Base-by-base conservation (phyloP, 495 filamentous ascomycete species). In the Trichocladium antarcticum region DNA sequence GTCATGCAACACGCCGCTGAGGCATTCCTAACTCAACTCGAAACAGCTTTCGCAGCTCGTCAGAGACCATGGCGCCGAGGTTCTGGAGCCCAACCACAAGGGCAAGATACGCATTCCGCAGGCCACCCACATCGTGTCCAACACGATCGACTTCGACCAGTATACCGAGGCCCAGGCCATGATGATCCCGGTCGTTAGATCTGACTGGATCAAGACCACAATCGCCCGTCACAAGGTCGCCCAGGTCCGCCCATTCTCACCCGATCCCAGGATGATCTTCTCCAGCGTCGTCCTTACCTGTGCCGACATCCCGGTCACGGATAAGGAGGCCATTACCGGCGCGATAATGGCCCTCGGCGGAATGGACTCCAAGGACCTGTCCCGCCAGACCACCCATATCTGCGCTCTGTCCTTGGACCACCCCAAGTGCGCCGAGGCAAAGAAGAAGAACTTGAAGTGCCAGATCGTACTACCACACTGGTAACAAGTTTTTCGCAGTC, bases 391-490 rank as follows among this genome's bases (percentile, higher is more conserved):
- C 7, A 99, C 92, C 1, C 92, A 99, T 66, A 73, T 97, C 51
- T 87, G 94, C 29, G 88, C 93, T 6, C 66, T 95, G 56, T 83
- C 81, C 4, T 68, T 83, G 61, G 83, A 89, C 49, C 70, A 80
- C 59, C 70, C 69, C 2, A 92, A 88, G 64, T 89, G 87, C 52
- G 64, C 73, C 50, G 58, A 80, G 32, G 82, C 81, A 0, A 27
- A 68, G 34, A 64, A 67, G 0, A 95, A 81, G 64, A 78, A 74
- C 34, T 64, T 85, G 19, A 78, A 77, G 36, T 75, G 75, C 66
- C 89, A 87, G 63, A 82, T 93, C 47, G 85, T 98, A n/a, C 72
- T 97, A 42, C 93, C 93, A 24, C 93, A 99, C 61, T 97, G 93
- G 92, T 88, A 73, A 56, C 73, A 45, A 14, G n/a, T n/a, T n/a